phyloP scores from a whole-genome alignment of 805 yeast genomes.

The Metahyphopichia silvanorum region DNA sequence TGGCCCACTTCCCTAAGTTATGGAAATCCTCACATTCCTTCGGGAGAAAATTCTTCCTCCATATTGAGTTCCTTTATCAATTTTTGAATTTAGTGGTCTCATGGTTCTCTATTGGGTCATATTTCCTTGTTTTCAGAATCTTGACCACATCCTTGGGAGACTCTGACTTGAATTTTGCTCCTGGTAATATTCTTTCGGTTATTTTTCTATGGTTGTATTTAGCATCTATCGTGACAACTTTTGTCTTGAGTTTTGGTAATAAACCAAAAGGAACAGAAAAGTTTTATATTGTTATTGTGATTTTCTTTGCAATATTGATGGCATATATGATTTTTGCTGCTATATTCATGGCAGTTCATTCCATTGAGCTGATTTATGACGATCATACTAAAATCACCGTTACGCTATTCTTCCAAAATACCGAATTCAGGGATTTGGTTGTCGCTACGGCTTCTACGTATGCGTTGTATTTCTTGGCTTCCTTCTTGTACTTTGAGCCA shows the following conservation, averaged over 20 bases:
- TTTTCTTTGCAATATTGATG: constrained; percentile 59
- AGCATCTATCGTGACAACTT: constrained; percentile 56
- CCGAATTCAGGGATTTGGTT: constrained; percentile 46
- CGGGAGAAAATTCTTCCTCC: constrained; percentile 48
- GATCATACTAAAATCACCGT: constrained; percentile 41
- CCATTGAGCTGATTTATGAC: constrained; percentile 36
- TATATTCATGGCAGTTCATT: constrained; percentile 53
- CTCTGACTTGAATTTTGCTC: constrained; percentile 35
- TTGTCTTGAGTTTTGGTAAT: constrained; percentile 62
- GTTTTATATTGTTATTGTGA: constrained; percentile 50
- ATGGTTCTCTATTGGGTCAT: constrained; percentile 65
- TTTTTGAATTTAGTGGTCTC: constrained; percentile 51
- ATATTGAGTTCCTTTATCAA: constrained; percentile 56
- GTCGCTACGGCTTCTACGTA: constrained; percentile 61
- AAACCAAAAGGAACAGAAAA: constrained; percentile 59
- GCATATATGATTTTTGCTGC: constrained; percentile 58
- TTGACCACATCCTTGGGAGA: constrained; percentile 51
- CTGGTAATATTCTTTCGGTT: constrained; percentile 48
- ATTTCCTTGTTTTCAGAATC: constrained; percentile 59
- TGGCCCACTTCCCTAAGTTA: constrained; percentile 53
- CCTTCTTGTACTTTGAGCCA: constrained; percentile 59
- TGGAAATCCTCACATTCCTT: constrained; percentile 54
- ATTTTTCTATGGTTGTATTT: constrained; percentile 53
- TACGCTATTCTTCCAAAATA: constrained; percentile 42
- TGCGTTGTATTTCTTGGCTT: constrained; percentile 57